A percentile compares a stretch with the other conserved stretches of the same genome.
Conservation (phyloP, 805 yeast species). For the Wickerhamiella musiphila region DNA sequence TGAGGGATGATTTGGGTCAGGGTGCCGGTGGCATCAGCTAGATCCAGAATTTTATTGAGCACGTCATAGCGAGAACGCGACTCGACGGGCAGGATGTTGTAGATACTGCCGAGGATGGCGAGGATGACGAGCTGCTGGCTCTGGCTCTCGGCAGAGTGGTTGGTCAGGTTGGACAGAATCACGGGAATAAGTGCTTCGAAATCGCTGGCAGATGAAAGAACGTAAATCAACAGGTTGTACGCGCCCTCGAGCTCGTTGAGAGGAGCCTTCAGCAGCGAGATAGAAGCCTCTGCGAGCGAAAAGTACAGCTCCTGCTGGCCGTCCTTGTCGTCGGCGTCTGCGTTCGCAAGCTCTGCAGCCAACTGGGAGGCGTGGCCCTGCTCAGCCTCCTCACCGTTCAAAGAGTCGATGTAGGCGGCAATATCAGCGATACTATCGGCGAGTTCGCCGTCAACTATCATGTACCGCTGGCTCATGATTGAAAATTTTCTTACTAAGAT, state of each 20-base stretch:
- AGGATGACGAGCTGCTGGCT: slow-evolving; percentile 19
- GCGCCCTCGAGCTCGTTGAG: slow-evolving; percentile 24
- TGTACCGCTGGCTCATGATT: slow-evolving; percentile 12
- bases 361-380: slow-evolving; percentile 14
- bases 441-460: slow-evolving; percentile 24
- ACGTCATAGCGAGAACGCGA: slow-evolving; percentile 19
- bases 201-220: slow-evolving; percentile 21
- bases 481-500: not conserved
- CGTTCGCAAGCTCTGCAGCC: slow-evolving; percentile 14
- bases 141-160: slow-evolving; percentile 12
- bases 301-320: slow-evolving; percentile 17
- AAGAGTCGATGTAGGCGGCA: slow-evolving; percentile 21
- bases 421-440: slow-evolving; percentile 23
- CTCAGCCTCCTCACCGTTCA: slow-evolving; percentile 16
- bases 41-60: slow-evolving; percentile 20
- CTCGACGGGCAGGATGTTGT: slow-evolving; percentile 22
- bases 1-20: slow-evolving; percentile 22
- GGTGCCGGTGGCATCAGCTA: slow-evolving; percentile 21
- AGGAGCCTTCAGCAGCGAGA: slow-evolving; percentile 18
- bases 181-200: slow-evolving; percentile 18
- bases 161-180: slow-evolving; percentile 18
- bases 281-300: slow-evolving; percentile 18
- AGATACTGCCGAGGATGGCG: slow-evolving; percentile 23
- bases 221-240: slow-evolving; percentile 23
- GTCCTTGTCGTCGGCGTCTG: slow-evolving; percentile 10